phyloP scores from a whole-genome alignment of 495 filamentous ascomycete species.

The Letharia lupina region DNA sequence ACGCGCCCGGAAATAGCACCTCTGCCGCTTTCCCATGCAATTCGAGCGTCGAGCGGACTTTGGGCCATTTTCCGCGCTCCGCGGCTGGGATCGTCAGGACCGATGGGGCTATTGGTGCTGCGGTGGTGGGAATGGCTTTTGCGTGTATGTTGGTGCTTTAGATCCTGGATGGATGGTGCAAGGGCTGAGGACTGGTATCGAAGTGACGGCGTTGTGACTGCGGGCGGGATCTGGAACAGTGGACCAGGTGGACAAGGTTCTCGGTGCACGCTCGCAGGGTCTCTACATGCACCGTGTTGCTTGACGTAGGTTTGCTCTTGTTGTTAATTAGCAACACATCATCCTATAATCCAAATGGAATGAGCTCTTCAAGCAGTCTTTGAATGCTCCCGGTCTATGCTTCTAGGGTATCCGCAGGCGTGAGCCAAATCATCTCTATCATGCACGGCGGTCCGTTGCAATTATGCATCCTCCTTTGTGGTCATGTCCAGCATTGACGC shows the following conservation, averaged over 20 bases:
- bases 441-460: not conserved
- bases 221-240: not conserved
- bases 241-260: not conserved
- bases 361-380: not conserved
- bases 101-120: not conserved
- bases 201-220: not conserved
- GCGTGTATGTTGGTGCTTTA: not conserved
- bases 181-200: not conserved
- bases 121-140: not conserved
- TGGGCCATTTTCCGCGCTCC: not conserved
- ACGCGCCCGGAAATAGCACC: not conserved
- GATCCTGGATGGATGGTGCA: not conserved
- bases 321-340: not conserved
- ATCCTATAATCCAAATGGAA: not conserved
- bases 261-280: not conserved
- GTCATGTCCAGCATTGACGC: not conserved
- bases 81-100: not conserved
- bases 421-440: not conserved
- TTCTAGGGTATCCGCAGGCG: constrained; percentile 5
- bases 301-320: not conserved
- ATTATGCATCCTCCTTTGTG: not conserved
- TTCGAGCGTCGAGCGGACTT: not conserved
- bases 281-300: not conserved
- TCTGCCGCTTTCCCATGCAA: not conserved
- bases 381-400: not conserved